Base-by-base conservation (phyloP, 345 rosid genomes). In the Theobroma cacao region DNA sequence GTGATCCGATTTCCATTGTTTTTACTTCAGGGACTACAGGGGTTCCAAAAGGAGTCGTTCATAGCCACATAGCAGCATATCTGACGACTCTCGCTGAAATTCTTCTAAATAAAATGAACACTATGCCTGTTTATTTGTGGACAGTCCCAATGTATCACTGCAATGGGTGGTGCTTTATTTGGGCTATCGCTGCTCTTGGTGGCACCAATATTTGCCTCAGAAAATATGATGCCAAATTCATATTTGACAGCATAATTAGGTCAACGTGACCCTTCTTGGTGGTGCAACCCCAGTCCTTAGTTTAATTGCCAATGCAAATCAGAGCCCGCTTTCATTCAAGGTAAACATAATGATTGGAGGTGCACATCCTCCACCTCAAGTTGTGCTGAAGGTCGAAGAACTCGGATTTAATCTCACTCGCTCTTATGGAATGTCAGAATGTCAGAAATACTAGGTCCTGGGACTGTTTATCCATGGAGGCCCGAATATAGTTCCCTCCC, bases 21-120 rank as follows among this genome's bases (percentile, higher is more conserved):
- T 68, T 68, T 68, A 43, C 72, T 68, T 68, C 72, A 24, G 72
- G 72, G n/a, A 68, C 72, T 8, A 68, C 73, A 9, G 55, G 55
- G 7, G 22, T 14, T 5, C 56, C 73, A 4, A 68, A 68, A 68
- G 73, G 38, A 7, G 36, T 68, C 18, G 56, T 45, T 28, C 73
- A 45, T 5, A 45, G 56, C 17, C 73, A 68, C 2, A 68, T 55
- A 45, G 73, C 5, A 45, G 34, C 56, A 1, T 43, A 68, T 26
- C 26, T 68, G 36, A 45, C 73, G 13, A 43, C 73, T 18, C 55
- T 68, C 0, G 22, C 73, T 43, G 36, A 68, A 68, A 68, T 68
- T 48, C 3, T 68, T 43, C n/a, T 68, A 11, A 68, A 68, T 68
- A 56, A 43, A 68, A 45, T 68, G 55, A 68, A 68, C 12, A 9